phyloP scores from a whole-genome alignment of 306 rosid genomes.

The Casuarina equisetifolia region DNA sequence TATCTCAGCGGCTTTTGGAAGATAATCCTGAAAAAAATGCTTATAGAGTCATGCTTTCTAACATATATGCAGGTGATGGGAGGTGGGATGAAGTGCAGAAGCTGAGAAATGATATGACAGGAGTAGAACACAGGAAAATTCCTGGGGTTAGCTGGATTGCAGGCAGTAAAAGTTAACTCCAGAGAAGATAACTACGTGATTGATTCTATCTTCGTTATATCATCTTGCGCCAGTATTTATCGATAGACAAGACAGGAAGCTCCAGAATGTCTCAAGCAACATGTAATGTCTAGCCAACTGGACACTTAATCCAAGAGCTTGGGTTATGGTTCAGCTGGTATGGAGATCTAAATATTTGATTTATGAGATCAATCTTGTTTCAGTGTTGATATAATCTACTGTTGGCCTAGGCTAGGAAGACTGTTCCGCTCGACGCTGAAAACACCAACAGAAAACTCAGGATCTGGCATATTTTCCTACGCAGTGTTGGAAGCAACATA shows the following conservation, averaged over 20 bases:
- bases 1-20: conserved; percentile 53
- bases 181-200: conserved; percentile 1
- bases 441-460: too few species aligned
- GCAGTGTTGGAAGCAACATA: too few species aligned
- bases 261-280: not conserved
- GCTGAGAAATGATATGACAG: conserved; percentile 59
- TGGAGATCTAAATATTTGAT: not conserved
- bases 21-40: conserved; percentile 45
- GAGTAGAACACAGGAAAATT: conserved; percentile 44
- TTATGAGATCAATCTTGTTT: not conserved
- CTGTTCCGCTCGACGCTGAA: too few species aligned
- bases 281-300: not conserved
- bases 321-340: not conserved
- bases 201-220: not conserved
- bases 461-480: too few species aligned
- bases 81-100: conserved; percentile 73
- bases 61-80: conserved; percentile 71
- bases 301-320: not conserved
- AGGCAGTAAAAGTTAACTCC: conserved; percentile 28
- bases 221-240: conserved; percentile 3
- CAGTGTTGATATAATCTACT: not conserved
- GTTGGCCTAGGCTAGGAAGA: too few species aligned
- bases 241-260: not conserved
- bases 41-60: conserved; percentile 76
- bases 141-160: conserved; percentile 72